A percentile compares a stretch with the other conserved stretches of the same genome.
phyloP scores from a whole-genome alignment of 73 alveolate species.

The Urostyla sp. region DNA sequence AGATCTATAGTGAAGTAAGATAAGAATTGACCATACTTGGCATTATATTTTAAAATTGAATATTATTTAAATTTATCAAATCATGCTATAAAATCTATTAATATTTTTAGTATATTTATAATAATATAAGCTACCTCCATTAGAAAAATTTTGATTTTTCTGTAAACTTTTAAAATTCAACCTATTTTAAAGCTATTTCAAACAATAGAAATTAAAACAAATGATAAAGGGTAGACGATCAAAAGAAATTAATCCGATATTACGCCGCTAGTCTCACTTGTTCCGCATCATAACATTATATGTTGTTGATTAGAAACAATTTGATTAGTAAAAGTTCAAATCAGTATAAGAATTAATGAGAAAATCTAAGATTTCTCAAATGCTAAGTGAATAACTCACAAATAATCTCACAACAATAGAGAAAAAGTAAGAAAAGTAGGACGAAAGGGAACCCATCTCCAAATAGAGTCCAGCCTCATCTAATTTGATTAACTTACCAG shows the following conservation, averaged over 20 bases:
- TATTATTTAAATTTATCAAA: neutral
- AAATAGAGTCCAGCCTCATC: neutral
- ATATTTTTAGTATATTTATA: no score
- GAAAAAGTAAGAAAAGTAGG: neutral
- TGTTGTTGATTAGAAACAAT: constrained; percentile 37
- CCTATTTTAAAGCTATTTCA: no score
- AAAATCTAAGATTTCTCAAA: neutral
- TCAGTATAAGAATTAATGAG: neutral
- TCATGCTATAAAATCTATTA: no score
- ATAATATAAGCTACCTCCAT: neutral
- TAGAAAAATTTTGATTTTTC: neutral
- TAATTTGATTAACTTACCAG: no score
- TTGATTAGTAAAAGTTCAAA: neutral
- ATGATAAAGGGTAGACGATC: constrained; percentile 37
- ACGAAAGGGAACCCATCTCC: neutral
- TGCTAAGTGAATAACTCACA: neutral
- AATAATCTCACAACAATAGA: neutral
- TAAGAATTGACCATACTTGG: neutral
- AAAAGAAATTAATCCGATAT: constrained; percentile 38
- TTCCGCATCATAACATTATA: constrained; percentile 41
- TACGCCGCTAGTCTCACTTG: constrained; percentile 13
- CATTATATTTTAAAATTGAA: neutral
- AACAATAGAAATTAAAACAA: constrained; percentile 13
- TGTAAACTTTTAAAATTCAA: neutral
- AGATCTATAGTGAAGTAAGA: neutral